Percentiles rank a stretch among this genome's conserved stretches.
Conservation (phyloP, 2,329 filamentous ascomycete genomes). For the Fusarium sp. region DNA sequence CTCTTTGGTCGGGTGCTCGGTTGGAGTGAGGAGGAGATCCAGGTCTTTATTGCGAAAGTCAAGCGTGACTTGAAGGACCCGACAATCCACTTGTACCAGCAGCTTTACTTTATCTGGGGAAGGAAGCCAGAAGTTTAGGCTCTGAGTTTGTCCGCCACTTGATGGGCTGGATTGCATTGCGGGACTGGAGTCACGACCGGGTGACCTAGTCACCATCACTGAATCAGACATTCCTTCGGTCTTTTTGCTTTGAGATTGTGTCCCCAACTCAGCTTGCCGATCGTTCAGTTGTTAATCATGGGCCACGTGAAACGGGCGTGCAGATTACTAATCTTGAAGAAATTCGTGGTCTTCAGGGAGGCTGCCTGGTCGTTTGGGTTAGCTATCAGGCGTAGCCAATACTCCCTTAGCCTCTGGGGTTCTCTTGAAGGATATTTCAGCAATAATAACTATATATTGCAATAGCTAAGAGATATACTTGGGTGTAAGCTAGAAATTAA, state of each 20-base stretch:
- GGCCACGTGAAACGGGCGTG: too few relatives aligned
- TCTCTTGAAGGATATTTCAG: background rate
- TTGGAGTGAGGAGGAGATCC: slow-evolving; percentile 30
- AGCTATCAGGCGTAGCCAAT: background rate
- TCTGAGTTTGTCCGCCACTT: background rate
- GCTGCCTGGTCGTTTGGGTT: background rate
- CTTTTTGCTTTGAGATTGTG: too few relatives aligned
- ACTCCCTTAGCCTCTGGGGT: background rate
- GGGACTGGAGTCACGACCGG: too few relatives aligned
- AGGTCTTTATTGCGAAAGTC: slow-evolving; percentile 29
- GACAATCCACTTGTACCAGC: slow-evolving; percentile 31
- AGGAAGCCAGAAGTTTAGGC: slow-evolving; percentile 5
- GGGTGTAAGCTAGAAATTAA: background rate
- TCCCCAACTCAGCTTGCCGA: too few relatives aligned
- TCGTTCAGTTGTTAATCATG: too few relatives aligned
- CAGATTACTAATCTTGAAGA: too few relatives aligned
- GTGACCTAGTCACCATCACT: too few relatives aligned
- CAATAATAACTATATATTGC: background rate
- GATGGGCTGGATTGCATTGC: background rate
- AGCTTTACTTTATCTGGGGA: slow-evolving; percentile 36
- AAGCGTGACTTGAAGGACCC: slow-evolving; percentile 35
- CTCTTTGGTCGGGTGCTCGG: slow-evolving; percentile 31
- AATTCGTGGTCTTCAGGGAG: too few relatives aligned
- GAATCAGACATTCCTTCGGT: too few relatives aligned
- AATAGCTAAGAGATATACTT: background rate